Base-by-base conservation (phyloP, 129 eudicot species). In the Lactuca sativa region DNA sequence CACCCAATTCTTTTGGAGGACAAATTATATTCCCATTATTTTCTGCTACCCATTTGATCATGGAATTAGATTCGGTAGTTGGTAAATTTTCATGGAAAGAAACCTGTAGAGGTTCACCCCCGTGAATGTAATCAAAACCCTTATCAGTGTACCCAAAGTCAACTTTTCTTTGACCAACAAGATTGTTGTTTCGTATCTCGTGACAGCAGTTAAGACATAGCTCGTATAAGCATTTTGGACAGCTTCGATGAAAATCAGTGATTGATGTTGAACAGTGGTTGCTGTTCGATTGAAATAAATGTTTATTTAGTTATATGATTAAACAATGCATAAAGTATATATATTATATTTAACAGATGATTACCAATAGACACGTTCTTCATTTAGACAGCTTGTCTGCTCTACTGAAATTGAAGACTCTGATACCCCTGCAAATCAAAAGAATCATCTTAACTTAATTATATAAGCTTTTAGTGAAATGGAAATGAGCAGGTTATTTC, bases 191-290 rank as follows among this genome's bases (percentile, higher is more conserved):
- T 17, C 95, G 83, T 47, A 93, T 79, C 79, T 93, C 98, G 30
- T 40, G 80, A 75, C 85, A 89, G 82, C 98, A 93, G 51, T 82
- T 76, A 66, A 93, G 83, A 71, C 98, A 93, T 36, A 93, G 77
- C 81, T 93, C 98, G 57, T 81, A 93, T 30, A 82, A 77, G 82
- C 98, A 93, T 47, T 71, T 74, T 34, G 92, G 90, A 74, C 98
- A 93, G 74, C 98, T 86, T 73, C 98, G 82, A 38, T 93, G 98
- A 73, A 93, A 87, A 85, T 93, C 97, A 66, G 87, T 71, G n/a
- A 93, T 89, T 47, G 98, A 93, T 15, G 97, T 89, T 73, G 92
- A 77, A 76, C 98, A 93, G 64, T 85, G 77, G 77, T 93, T 82
- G 78, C 98, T 93, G 89, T 32, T 71, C 56, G 61, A 74, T 53